Evolutionary conservation across 495 filamentous ascomycete species (phyloP), one percentile per base, ranked within the genome.

Genomic region (Mytilinidion resinicola): DNA sequence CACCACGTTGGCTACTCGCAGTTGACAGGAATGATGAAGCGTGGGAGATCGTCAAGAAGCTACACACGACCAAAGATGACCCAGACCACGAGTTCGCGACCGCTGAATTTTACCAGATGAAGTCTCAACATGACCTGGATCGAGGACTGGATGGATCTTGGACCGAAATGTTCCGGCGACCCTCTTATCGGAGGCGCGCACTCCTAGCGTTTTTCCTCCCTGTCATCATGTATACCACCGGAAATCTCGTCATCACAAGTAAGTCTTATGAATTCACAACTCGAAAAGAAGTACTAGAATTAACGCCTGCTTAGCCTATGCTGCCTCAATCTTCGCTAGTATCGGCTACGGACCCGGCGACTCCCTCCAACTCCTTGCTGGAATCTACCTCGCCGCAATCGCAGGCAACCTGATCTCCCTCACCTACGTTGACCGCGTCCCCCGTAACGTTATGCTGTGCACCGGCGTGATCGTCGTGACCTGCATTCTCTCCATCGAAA

Each of bases 221-320:
- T 3, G 10, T 55, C 36, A n/a, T 55, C 35, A 48, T 41, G 12
- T 21, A 55, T 3, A 49, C 11, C 36, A 25, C 36, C 25, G 52
- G 52, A n/a, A 33, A 14, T 19, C 36, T 55, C 11, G 52, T 55
- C 25, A 55, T 55, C 33, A 55, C 10, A 11, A 55, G 39, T 52
- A 36, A 33, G 50, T 52, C n/a, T 52, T 5, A 4, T n/a, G 1
- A n/a, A 3, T 8, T 43, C 44, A 48, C 1, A 8, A 14, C 11
- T 42, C 12, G 8, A 14, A 3, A 8, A 12, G 39, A 14, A 4
- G 39, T 4, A 42, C 4, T 1, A 14, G 4, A 42, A 12, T 9
- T 14, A 9, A 14, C 39, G 3, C 25, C 1, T 25, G 11, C 2
- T 5, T 3, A 50, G 46, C 17, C 12, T 50, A 50, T 25, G 51